phyloP scores from a whole-genome alignment of 139 green algal species.

The Trebouxia sp. region DNA sequence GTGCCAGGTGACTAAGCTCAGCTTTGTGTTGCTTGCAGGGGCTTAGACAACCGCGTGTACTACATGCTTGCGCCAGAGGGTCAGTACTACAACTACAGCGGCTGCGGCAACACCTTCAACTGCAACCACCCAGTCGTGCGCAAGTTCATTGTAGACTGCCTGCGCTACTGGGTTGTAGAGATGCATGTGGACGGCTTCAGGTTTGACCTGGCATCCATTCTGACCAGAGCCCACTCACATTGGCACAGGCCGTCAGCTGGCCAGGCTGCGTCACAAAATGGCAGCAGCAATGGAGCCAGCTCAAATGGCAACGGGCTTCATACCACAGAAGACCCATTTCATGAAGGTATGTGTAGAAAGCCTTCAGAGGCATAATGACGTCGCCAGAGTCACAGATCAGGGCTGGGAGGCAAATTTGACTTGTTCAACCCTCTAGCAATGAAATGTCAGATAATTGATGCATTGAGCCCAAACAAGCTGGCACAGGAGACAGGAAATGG shows the following conservation, averaged over 20 bases:
- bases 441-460: too few species aligned
- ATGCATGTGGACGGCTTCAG: conserved; percentile 57
- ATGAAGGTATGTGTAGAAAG: not conserved
- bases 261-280: not conserved
- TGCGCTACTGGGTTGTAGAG: conserved; percentile 89
- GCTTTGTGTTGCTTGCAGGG: conserved; percentile 44
- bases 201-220: conserved; percentile 97
- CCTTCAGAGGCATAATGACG: too few species aligned
- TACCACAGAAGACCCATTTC: not conserved
- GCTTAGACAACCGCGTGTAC: conserved; percentile 95
- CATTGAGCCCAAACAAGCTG: too few species aligned
- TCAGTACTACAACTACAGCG: conserved; percentile 98
- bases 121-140: conserved; percentile 95
- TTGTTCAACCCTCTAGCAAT: too few species aligned
- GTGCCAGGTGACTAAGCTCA: not conserved
- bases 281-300: not conserved
- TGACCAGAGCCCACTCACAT: conserved; percentile 85
- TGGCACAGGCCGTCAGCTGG: conserved; percentile 74
- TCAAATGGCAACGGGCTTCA: not conserved
- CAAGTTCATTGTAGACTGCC: conserved; percentile 93
- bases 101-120: conserved; percentile 99
- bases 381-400: too few species aligned
- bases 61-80: conserved; percentile 97
- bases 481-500: too few species aligned
- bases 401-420: too few species aligned